A percentile compares a stretch with the other conserved stretches of the same genome.
Evolutionary conservation across 2,329 filamentous ascomycete genomes (phyloP).

Genomic region (Cercospora berteroae): DNA sequence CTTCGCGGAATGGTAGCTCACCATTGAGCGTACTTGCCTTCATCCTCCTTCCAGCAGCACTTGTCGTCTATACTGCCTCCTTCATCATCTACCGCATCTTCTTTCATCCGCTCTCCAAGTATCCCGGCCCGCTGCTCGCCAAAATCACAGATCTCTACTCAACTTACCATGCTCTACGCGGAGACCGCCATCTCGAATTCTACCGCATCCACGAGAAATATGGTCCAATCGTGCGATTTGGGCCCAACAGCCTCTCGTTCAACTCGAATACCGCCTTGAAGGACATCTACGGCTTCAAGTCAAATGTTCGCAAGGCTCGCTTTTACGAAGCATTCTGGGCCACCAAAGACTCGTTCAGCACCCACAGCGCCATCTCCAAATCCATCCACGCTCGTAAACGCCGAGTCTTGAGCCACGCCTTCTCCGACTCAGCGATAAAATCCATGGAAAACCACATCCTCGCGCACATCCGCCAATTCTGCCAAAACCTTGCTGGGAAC

Average conservation of each 20-base stretch:
- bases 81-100: constrained; percentile 41
- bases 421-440: constrained; percentile 47
- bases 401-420: constrained; percentile 48
- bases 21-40: constrained; percentile 8
- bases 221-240: constrained; percentile 69
- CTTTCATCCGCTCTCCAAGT: constrained; percentile 45
- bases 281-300: constrained; percentile 50
- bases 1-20: not conserved
- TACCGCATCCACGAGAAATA: constrained; percentile 66
- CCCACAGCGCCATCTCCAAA: constrained; percentile 48
- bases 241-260: constrained; percentile 74
- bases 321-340: constrained; percentile 51
- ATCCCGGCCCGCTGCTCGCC: constrained; percentile 43
- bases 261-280: constrained; percentile 67
- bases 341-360: constrained; percentile 44
- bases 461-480: constrained; percentile 44
- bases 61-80: constrained; percentile 13
- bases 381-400: constrained; percentile 48
- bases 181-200: constrained; percentile 33
- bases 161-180: constrained; percentile 33
- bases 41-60: constrained; percentile 12
- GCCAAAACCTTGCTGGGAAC: constrained; percentile 32
- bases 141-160: constrained; percentile 33
- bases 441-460: constrained; percentile 48
- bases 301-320: constrained; percentile 50